Conservation (phyloP, 1,284 basidiomycete species). For the Blastosporella zonata region DNA sequence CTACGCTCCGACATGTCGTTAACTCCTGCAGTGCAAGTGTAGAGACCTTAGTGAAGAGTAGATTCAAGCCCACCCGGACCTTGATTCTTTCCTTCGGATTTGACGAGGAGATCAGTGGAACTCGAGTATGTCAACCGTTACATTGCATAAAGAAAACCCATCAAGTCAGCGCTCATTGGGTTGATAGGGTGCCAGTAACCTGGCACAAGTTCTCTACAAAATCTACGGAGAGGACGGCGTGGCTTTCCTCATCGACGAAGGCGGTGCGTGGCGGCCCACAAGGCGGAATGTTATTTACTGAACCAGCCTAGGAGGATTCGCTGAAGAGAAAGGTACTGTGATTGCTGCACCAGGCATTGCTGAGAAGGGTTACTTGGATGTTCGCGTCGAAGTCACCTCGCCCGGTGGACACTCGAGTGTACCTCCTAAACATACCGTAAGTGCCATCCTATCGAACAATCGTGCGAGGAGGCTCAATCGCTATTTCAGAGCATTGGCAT, state of each 20-base stretch:
- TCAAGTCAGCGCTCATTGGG: background rate
- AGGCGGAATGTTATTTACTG: background rate
- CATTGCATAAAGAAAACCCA: background rate
- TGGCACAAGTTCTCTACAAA: constrained; percentile 46
- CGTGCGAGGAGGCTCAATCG: background rate
- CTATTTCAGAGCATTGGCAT: constrained; percentile 55
- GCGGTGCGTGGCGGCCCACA: constrained; percentile 34
- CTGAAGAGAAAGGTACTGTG: constrained; percentile 36
- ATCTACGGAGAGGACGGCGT: constrained; percentile 60
- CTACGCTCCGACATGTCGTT: constrained; percentile 6
- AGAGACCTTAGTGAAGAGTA: constrained; percentile 52
- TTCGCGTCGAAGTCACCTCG: constrained; percentile 50
- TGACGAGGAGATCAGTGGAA: constrained; percentile 69
- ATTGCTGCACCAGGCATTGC: constrained; percentile 59
- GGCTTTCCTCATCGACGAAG: constrained; percentile 61
- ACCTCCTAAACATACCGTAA: constrained; percentile 56
- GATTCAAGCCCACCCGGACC: constrained; percentile 55
- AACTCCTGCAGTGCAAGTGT: constrained; percentile 39
- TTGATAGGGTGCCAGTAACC: constrained; percentile 49
- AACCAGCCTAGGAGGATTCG: constrained; percentile 33
- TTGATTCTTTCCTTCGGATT: constrained; percentile 71
- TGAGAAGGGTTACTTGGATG: constrained; percentile 69
- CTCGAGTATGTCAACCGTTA: constrained; percentile 31
- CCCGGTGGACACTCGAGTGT: constrained; percentile 70
- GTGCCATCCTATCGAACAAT: constrained; percentile 6